phyloP scores from a whole-genome alignment of 2,329 filamentous ascomycete genomes.

The Cercospora sesami region DNA sequence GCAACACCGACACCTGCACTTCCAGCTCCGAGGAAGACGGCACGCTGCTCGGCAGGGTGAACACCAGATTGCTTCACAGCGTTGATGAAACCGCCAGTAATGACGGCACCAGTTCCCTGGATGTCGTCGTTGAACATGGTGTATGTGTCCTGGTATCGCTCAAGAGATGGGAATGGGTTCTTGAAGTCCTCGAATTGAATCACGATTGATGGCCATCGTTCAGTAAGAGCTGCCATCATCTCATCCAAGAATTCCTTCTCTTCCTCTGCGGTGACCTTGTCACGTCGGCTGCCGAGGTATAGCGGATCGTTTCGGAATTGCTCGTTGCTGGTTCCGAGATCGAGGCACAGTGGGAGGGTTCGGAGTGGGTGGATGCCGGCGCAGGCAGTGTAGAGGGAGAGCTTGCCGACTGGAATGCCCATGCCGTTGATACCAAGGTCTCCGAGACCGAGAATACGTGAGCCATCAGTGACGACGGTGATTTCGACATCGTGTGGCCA shows the following conservation, averaged over 20 bases:
- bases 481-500: slow-evolving; percentile 96
- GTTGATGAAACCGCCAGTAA: slow-evolving; percentile 76
- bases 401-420: slow-evolving; percentile 96
- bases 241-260: slow-evolving; percentile 95
- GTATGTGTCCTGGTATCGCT: slow-evolving; percentile 83
- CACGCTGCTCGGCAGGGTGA: slow-evolving; percentile 82
- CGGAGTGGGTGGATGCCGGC: slow-evolving; percentile 84
- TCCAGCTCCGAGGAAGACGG: slow-evolving; percentile 94
- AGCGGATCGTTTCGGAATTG: slow-evolving; percentile 72
- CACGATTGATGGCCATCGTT: slow-evolving; percentile 69
- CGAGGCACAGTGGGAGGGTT: slow-evolving; percentile 63
- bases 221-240: slow-evolving; percentile 87
- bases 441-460: slow-evolving; percentile 85
- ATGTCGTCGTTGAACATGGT: slow-evolving; percentile 99
- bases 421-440: slow-evolving; percentile 97
- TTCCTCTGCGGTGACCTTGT: slow-evolving; percentile 73
- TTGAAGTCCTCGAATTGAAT: slow-evolving; percentile 99
- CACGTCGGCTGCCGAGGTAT: slow-evolving; percentile 85
- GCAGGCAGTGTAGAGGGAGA: slow-evolving; percentile 90
- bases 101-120: slow-evolving; percentile 93
- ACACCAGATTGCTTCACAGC: slow-evolving; percentile 81
- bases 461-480: slow-evolving; percentile 94
- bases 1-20: slow-evolving; percentile 96
- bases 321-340: slow-evolving; percentile 65
- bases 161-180: slow-evolving; percentile 91